Conservation (phyloP, 495 filamentous ascomycete species). For the Neurospora sp. region DNA sequence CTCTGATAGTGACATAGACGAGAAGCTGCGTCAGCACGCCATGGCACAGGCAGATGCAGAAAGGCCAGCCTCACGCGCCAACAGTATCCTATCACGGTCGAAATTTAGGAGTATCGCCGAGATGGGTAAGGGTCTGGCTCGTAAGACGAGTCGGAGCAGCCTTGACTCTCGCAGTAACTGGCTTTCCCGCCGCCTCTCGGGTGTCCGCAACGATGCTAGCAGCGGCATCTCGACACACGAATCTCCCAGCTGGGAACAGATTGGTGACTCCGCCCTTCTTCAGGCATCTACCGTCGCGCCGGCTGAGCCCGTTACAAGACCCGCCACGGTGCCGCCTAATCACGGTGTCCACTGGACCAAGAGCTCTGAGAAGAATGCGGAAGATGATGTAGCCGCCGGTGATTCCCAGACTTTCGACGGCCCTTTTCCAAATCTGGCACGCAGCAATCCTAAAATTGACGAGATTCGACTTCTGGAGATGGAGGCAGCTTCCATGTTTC, state of each 20-base stretch:
- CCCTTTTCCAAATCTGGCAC: constrained; percentile 38
- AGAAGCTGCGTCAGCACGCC: constrained; percentile 18
- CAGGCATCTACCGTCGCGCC: constrained; percentile 23
- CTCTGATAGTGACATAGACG: constrained; percentile 22
- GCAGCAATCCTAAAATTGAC: constrained; percentile 36
- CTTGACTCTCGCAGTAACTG: constrained; percentile 14
- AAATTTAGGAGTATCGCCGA: constrained; percentile 22
- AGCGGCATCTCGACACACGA: background rate
- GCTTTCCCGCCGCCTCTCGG: constrained; percentile 15
- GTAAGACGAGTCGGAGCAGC: constrained; percentile 26
- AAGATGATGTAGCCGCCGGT: constrained; percentile 53
- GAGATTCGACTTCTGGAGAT: constrained; percentile 42
- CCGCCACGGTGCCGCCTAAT: constrained; percentile 21
- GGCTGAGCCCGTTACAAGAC: constrained; percentile 18
- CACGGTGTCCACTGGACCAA: constrained; percentile 33
- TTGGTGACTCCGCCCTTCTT: constrained; percentile 17
- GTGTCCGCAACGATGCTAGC: constrained; percentile 8
- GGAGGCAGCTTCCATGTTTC: constrained; percentile 22
- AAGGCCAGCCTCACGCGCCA: constrained; percentile 16
- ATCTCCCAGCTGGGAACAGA: constrained; percentile 8
- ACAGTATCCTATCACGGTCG: constrained; percentile 21
- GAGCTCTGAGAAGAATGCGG: constrained; percentile 44
- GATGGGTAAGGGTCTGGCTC: constrained; percentile 21
- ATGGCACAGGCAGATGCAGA: constrained; percentile 7
- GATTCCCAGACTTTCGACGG: constrained; percentile 52